Conservation (phyloP, 306 rosid genomes). For the Medicago ruthenica region DNA sequence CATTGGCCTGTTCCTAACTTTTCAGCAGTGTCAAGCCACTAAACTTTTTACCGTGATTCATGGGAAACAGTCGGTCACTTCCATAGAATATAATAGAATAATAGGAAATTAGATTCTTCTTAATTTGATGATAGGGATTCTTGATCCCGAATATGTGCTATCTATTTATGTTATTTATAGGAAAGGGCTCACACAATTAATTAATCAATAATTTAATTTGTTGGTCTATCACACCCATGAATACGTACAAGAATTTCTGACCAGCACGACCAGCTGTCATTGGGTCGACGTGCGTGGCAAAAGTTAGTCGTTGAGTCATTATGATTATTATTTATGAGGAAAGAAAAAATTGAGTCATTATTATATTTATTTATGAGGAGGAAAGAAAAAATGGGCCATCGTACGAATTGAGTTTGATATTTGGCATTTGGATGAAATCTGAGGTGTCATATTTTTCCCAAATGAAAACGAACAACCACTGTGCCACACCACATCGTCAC, state of each 20-base stretch:
- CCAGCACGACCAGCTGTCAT: slow-evolving; percentile 33
- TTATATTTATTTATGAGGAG: not conserved
- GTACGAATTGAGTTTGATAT: slow-evolving; percentile 24
- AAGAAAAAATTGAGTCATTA: not conserved
- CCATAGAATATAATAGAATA: not conserved
- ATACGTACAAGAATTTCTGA: slow-evolving; percentile 21
- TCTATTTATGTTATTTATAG: no score
- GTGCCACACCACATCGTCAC: slow-evolving; percentile 8
- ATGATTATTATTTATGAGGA: not conserved
- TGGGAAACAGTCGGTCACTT: slow-evolving; percentile 29
- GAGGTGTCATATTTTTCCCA: not conserved
- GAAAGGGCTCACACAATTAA: no score
- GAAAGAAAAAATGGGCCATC: not conserved
- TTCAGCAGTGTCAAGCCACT: slow-evolving; percentile 11
- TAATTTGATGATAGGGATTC: slow-evolving; percentile 25
- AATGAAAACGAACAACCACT: slow-evolving; percentile 35
- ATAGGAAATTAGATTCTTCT: not conserved
- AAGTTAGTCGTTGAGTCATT: not conserved
- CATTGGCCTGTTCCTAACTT: slow-evolving; percentile 22
- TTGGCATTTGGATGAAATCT: slow-evolving; percentile 15
- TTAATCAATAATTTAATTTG: slow-evolving; percentile 6
- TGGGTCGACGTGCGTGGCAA: slow-evolving; percentile 23
- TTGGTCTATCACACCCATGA: slow-evolving; percentile 28
- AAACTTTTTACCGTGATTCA: not conserved
- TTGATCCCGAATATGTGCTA: no score